These are phyloP conservation scores for Leccinellum rugosiceps DNA, from an alignment of 768 basidiomycete genomes.

Conservation along the genomic window DNA sequence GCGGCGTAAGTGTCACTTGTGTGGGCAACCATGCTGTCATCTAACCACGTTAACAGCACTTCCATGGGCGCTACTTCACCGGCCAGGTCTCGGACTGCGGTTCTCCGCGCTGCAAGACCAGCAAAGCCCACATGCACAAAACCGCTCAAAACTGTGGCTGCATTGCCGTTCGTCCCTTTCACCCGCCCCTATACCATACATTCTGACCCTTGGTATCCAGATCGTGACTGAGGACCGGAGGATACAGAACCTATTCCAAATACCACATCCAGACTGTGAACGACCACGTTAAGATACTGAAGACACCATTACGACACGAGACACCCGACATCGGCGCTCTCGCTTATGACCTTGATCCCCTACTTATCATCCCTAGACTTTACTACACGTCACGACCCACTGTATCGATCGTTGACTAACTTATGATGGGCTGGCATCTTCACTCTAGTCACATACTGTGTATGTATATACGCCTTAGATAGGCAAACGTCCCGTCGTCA, in stretches of 20 bases:
- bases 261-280: constrained; percentile 32
- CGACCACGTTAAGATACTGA: constrained; percentile 12
- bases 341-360: background rate
- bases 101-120: constrained; percentile 32
- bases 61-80: constrained; percentile 38
- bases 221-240: constrained; percentile 35
- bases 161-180: constrained; percentile 18
- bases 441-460: constrained; percentile 11
- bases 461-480: constrained; percentile 9
- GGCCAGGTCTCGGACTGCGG: constrained; percentile 32
- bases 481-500: constrained; percentile 1
- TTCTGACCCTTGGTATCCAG: constrained; percentile 14
- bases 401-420: constrained; percentile 14
- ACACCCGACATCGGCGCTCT: background rate
- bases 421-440: constrained; percentile 11
- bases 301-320: background rate
- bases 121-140: constrained; percentile 33
- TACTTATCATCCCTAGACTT: constrained; percentile 16
- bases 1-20: constrained; percentile 27
- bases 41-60: constrained; percentile 26
- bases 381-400: constrained; percentile 4
- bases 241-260: constrained; percentile 37
- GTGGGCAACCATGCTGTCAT: constrained; percentile 1
- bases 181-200: constrained; percentile 9
- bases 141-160: constrained; percentile 36